Evolutionary conservation across 345 rosid genomes (phyloP).

Genomic region (Conringia planisiliqua): DNA sequence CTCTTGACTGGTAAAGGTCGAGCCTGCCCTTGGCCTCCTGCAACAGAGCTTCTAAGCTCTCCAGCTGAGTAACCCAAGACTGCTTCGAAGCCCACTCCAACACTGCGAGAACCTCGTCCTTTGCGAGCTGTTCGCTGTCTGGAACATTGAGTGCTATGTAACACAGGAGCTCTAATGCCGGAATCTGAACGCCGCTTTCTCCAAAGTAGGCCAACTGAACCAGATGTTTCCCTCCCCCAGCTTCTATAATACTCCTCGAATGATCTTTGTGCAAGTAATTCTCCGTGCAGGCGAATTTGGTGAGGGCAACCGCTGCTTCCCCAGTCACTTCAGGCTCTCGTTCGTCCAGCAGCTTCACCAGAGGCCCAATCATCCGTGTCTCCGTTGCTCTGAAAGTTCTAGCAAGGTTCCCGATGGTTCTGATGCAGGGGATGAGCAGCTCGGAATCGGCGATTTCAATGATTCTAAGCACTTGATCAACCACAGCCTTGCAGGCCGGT

Average conservation of each 20-base stretch:
- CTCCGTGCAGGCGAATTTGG: conserved; percentile 76
- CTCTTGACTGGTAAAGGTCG: conserved; percentile 89
- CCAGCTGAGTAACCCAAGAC: conserved; percentile 52
- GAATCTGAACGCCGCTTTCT: conserved; percentile 64
- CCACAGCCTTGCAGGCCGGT: conserved; percentile 83
- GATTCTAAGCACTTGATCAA: conserved; percentile 69
- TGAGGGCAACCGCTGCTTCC: conserved; percentile 69
- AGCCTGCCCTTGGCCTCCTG: conserved; percentile 70
- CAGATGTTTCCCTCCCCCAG: conserved; percentile 83
- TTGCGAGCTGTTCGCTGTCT: conserved; percentile 82
- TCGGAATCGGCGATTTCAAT: conserved; percentile 65
- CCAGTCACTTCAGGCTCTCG: conserved; percentile 63
- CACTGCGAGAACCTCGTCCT: conserved; percentile 70
- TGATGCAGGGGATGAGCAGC: conserved; percentile 78
- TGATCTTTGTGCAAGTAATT: conserved; percentile 89
- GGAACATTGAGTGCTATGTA: conserved; percentile 80
- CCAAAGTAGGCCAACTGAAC: conserved; percentile 88
- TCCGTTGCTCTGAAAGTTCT: conserved; percentile 92
- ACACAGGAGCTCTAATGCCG: conserved; percentile 65
- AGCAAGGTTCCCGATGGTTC: conserved; percentile 81
- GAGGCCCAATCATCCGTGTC: conserved; percentile 79
- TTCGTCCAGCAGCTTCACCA: conserved; percentile 89
- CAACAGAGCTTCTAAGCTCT: conserved; percentile 46
- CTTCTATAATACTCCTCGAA: conserved; percentile 71
- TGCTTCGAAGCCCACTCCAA: conserved; percentile 93